phyloP scores from a whole-genome alignment of 768 basidiomycete genomes.

The Tephrocybe sp. region DNA sequence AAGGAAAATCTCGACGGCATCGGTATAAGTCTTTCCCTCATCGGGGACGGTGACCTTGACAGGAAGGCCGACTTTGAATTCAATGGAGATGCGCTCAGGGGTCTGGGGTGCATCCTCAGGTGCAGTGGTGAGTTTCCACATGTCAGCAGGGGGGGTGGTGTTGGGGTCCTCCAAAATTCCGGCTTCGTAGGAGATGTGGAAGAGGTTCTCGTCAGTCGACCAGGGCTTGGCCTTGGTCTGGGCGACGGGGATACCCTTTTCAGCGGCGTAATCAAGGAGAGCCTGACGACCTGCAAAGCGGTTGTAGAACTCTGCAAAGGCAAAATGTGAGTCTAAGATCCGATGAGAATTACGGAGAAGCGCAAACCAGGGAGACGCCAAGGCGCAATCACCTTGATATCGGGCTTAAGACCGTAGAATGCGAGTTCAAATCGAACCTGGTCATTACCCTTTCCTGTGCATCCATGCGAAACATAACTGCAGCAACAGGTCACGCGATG shows the following conservation, averaged over 20 bases:
- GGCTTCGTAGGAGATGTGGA: slow-evolving; percentile 99
- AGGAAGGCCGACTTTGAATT: slow-evolving; percentile 86
- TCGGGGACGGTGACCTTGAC: slow-evolving; percentile 69
- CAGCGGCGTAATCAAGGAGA: slow-evolving; percentile 84
- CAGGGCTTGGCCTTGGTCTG: slow-evolving; percentile 97
- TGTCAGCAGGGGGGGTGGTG: slow-evolving; percentile 89
- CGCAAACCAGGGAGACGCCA: slow-evolving; percentile 89
- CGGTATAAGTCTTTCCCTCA: slow-evolving; percentile 67
- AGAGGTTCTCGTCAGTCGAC: slow-evolving; percentile 99
- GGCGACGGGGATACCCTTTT: slow-evolving; percentile 87
- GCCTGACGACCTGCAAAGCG: slow-evolving; percentile 95
- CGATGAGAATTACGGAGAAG: background rate
- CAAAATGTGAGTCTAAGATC: background rate
- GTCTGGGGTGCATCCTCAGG: slow-evolving; percentile 77
- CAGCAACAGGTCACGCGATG: background rate
- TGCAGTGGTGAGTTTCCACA: slow-evolving; percentile 96
- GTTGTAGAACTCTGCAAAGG: slow-evolving; percentile 81
- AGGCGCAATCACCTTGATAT: slow-evolving; percentile 98
- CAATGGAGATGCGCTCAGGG: slow-evolving; percentile 80
- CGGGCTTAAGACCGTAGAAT: slow-evolving; percentile 97
- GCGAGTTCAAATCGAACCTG: slow-evolving; percentile 99
- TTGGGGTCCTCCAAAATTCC: slow-evolving; percentile 98
- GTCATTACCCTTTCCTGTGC: slow-evolving; percentile 99
- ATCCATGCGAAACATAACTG: slow-evolving; percentile 96
- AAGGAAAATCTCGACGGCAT: slow-evolving; percentile 92